phyloP scores from a whole-genome alignment of 2,329 filamentous ascomycete genomes.

The Macroventuria anomochaeta region DNA sequence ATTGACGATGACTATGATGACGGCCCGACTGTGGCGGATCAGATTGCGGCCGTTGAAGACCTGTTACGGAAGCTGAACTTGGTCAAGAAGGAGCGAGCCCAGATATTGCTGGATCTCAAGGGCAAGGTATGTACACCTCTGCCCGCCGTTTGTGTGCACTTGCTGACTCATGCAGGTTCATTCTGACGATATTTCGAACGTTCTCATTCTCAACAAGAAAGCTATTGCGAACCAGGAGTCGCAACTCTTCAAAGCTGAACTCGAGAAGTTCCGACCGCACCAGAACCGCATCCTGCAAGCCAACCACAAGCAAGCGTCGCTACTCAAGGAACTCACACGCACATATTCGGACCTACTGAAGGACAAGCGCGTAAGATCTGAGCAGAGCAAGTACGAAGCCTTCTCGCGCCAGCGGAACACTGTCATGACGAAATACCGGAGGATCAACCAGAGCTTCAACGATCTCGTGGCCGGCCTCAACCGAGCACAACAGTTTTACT shows the following conservation, averaged over 20 bases:
- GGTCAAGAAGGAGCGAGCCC: slow-evolving; percentile 87
- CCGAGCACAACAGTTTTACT: slow-evolving; percentile 91
- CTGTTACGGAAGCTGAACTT: slow-evolving; percentile 88
- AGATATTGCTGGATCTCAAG: slow-evolving; percentile 95
- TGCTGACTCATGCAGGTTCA: slow-evolving; percentile 68
- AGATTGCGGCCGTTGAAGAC: slow-evolving; percentile 88
- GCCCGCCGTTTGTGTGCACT: background rate
- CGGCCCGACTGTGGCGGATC: slow-evolving; percentile 80
- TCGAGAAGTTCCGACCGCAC: slow-evolving; percentile 96
- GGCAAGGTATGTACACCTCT: slow-evolving; percentile 75
- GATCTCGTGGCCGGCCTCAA: slow-evolving; percentile 85
- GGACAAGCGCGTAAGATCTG: slow-evolving; percentile 89
- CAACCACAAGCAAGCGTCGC: slow-evolving; percentile 89
- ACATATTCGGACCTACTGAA: slow-evolving; percentile 88
- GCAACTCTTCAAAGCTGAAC: slow-evolving; percentile 90
- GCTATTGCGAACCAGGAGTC: slow-evolving; percentile 89
- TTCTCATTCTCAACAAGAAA: slow-evolving; percentile 97
- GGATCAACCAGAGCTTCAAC: slow-evolving; percentile 89
- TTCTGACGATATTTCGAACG: slow-evolving; percentile 95
- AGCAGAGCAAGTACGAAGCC: slow-evolving; percentile 93
- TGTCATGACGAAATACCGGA: slow-evolving; percentile 86
- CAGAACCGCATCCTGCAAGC: slow-evolving; percentile 91
- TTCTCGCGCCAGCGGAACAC: slow-evolving; percentile 82
- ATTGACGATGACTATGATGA: slow-evolving; percentile 93
- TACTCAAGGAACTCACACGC: slow-evolving; percentile 93